Evolutionary conservation across 2,329 filamentous ascomycete genomes (phyloP), one percentile per base, ranked within the genome.

Genomic region (Fonsecaea pugnacius): DNA sequence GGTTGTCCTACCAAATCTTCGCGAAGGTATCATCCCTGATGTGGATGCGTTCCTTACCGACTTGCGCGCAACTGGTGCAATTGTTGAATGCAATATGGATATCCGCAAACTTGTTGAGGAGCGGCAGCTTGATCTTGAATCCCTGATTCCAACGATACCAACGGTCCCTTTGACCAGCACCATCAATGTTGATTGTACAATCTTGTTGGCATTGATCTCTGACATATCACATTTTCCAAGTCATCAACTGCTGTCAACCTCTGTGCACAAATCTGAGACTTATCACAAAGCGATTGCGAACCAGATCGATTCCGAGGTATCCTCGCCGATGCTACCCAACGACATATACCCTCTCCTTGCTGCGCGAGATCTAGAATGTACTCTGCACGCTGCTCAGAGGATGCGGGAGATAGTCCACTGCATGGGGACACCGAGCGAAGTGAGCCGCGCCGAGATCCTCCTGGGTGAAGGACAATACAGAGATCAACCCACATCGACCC

Each of bases 161-260:
- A 77, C 76, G 71, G 75, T 77, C 54, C 72, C 74, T 24, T 75
- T 80, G 68, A 81, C 79, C n/a, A 50, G 75, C 9, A 77, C 74
- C 10, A 67, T 83, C 50, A 82, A 82, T 68, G 75, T 82, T 54
- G 81, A 84, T 66, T 81, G 79, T 69, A 91, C 89, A 1, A 85
- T 91, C 53, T 81, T 93, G 5, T 83, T 93, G 4, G 89, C 89
- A 4, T 78, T 92, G 2, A 84, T 89, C 1, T 91, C 89, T 0
- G 90, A 93, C 70, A 86, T 92, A 30, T 89, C 88, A 1, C 89
- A 92, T 72, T 77, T 77, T 36, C 72, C 75, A 61, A 33, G 58
- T 2, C 51, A 70, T 72, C 40, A 77, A 77, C 58, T 65, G 12
- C 62, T 61, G 18, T 43, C 65, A 72, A 76, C 40, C 78, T 51